These are phyloP conservation scores for Penicillium macrosclerotiorum DNA, from an alignment of 495 filamentous ascomycete genomes.

Conservation along the genomic window DNA sequence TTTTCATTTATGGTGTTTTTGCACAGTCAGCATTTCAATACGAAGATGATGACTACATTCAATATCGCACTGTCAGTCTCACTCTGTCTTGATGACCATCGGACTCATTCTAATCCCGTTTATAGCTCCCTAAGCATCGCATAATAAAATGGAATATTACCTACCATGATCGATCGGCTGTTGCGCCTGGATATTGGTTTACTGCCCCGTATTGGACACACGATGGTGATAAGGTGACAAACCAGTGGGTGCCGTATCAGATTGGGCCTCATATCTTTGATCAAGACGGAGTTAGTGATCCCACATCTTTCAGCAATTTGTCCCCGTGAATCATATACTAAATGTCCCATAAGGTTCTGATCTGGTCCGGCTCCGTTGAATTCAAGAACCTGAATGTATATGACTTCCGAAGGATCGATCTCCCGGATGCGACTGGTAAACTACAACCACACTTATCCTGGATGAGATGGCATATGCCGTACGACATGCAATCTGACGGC, in stretches of 20 bases:
- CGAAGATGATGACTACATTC: no score
- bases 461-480: constrained; percentile 7
- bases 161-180: neutral
- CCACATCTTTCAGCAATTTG: no score
- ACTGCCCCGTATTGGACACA: constrained; percentile 6
- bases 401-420: constrained; percentile 6
- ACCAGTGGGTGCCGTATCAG: constrained; percentile 4
- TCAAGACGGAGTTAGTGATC: neutral
- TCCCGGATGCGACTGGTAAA: neutral
- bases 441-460: neutral
- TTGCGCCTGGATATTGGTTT: constrained; percentile 9
- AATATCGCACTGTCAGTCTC: no score
- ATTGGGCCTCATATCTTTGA: neutral
- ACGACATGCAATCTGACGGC: neutral
- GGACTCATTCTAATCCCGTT: neutral
- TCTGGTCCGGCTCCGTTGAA: constrained; percentile 7
- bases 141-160: constrained; percentile 11
- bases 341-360: constrained; percentile 4
- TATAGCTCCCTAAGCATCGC: constrained; percentile 4
- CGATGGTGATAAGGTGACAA: constrained; percentile 2
- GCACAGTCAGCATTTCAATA: no score
- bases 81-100: no score
- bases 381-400: constrained; percentile 1
- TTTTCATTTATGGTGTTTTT: no score
- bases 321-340: no score